Evolutionary conservation across 2,329 filamentous ascomycete species (phyloP), one percentile per base, ranked within the genome.

Genomic region (Fusarium sp.): DNA sequence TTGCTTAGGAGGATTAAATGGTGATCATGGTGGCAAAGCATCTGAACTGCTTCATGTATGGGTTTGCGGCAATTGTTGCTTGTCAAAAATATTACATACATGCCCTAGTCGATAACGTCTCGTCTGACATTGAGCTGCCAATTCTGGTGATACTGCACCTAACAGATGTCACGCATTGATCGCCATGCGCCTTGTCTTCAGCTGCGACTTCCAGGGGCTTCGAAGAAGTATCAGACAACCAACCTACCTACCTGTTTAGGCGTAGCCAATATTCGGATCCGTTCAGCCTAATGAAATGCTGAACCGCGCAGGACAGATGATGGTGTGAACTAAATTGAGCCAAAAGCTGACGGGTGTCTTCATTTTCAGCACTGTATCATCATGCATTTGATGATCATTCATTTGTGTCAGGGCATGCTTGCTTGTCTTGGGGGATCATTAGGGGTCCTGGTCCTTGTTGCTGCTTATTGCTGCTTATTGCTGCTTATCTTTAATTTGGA

Each of bases 101-200:
- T 23, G 41, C 26, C 47, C 58, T 33, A 38, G 18, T 44, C 16
- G 12, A 18, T 33, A 9, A 51, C 52, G 51, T 60, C 45, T 46
- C 36, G 26, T 47, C 45, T 60, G 60, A 65, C 53, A 65, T 12
- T 15, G 26, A 60, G 33, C 61, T 65, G 54, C 62, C 53, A 49
- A 38, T 65, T 54, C 36, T 65, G 41, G 45, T 57, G 37, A 40
- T 11, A 28, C 33, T 42, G 37, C 47, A 30, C 45, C 42, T 34
- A 50, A 45, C 36, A 36, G 36, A 62, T 65, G 62, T 54, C 53
- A 36, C 46, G 54, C 62, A 65, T 65, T 60, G 62, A 62, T 59
- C 62, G 46, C 49, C 57, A 10, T 44, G 60, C 51, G 62, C 61
- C 62, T 65, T 12, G 53, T 59, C 41, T 65, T 65, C 62, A 65